These are phyloP conservation scores for Teunomyces panamensis DNA, from an alignment of 805 yeast species.

Conservation along the genomic window DNA sequence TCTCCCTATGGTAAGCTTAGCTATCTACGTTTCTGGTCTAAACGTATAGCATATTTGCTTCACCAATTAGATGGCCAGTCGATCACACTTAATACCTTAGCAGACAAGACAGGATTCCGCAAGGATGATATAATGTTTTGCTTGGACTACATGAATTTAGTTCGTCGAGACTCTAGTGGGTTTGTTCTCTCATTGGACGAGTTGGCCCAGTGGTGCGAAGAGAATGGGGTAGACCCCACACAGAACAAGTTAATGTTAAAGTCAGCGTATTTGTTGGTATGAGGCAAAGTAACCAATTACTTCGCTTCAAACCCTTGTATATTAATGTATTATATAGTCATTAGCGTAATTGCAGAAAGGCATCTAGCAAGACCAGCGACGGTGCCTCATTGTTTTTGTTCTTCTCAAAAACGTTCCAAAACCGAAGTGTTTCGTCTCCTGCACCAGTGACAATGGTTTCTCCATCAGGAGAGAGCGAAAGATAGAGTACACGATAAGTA, in stretches of 20 bases:
- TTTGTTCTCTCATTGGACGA: conserved; percentile 20
- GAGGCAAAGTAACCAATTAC: background rate
- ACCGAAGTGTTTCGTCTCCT: conserved; percentile 93
- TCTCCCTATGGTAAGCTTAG: conserved; percentile 77
- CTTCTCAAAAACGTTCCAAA: conserved; percentile 93
- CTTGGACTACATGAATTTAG: conserved; percentile 49
- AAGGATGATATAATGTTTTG: conserved; percentile 59
- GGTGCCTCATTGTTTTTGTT: conserved; percentile 56
- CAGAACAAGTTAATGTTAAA: conserved; percentile 28
- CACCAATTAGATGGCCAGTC: conserved; percentile 3
- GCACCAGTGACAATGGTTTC: conserved; percentile 97
- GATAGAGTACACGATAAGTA: conserved; percentile 84
- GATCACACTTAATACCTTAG: conserved; percentile 49
- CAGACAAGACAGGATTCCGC: conserved; percentile 61
- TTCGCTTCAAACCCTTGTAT: background rate
- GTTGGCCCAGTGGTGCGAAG: conserved; percentile 28
- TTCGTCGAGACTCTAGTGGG: conserved; percentile 10
- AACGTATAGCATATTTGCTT: conserved; percentile 26
- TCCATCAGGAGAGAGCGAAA: conserved; percentile 93
- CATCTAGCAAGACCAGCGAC: conserved; percentile 64
- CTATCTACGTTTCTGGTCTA: conserved; percentile 76
- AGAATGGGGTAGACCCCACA: conserved; percentile 20
- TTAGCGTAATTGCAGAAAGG: conserved; percentile 70
- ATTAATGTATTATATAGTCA: conserved; percentile 3
- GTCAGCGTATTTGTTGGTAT: conserved; percentile 26